Percentiles rank a stretch among this genome's conserved stretches.
Conservation (phyloP, 805 yeast species). For the Cyberlindnera meyerae region DNA sequence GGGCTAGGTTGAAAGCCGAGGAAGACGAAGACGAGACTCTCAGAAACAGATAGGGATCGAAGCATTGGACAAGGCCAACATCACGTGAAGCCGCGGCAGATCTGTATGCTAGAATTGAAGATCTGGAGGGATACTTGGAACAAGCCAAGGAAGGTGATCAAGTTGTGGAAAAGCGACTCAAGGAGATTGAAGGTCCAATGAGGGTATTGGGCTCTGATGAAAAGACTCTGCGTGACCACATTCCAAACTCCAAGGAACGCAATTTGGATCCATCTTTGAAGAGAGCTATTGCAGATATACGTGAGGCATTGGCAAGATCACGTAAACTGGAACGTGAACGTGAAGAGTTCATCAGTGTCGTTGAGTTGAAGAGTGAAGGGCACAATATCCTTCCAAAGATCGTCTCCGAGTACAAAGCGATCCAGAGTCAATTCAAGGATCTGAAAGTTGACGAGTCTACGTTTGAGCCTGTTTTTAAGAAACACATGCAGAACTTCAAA, state of each 20-base stretch:
- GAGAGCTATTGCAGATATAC: constrained; percentile 32
- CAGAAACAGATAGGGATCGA: constrained; percentile 46
- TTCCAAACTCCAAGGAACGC: constrained; percentile 30
- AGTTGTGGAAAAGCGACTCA: constrained; percentile 42
- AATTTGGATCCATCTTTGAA: constrained; percentile 32
- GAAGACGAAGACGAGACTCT: constrained; percentile 49
- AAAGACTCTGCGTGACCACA: constrained; percentile 22
- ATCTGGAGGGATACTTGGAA: constrained; percentile 43
- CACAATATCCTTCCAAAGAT: constrained; percentile 49
- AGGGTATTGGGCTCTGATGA: constrained; percentile 37
- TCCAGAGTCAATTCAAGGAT: constrained; percentile 17
- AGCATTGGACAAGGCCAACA: constrained; percentile 47
- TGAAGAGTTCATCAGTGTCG: constrained; percentile 34
- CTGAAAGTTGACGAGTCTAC: constrained; percentile 24
- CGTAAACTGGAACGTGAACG: constrained; percentile 36
- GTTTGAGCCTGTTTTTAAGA: constrained; percentile 38
- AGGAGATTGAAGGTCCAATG: constrained; percentile 43
- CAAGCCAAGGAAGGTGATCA: constrained; percentile 63
- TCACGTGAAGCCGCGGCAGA: constrained; percentile 42
- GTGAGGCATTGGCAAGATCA: constrained; percentile 26
- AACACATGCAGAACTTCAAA: constrained; percentile 43
- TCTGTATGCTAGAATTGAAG: constrained; percentile 35
- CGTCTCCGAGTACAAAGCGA: constrained; percentile 40
- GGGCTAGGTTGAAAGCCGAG: constrained; percentile 45
- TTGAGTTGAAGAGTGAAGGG: constrained; percentile 42